phyloP scores from a whole-genome alignment of 1,284 basidiomycete genomes.

The Vanrija pseudolonga region DNA sequence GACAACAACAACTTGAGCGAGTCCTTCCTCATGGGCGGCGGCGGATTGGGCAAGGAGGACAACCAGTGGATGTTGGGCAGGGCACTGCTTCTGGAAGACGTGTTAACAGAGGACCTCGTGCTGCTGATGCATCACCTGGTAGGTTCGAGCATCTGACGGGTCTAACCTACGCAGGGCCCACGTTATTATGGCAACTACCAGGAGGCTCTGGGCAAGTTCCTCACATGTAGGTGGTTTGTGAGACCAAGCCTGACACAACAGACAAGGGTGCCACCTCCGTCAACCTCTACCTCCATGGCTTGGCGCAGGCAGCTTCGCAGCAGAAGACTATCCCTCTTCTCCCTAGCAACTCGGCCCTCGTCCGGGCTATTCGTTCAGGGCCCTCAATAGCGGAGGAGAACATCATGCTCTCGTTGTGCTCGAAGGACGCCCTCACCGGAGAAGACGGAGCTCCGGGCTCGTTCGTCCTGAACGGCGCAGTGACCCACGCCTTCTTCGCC shows the following conservation, averaged over 20 bases:
- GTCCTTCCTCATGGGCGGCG: no score
- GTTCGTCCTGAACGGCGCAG: conserved; percentile 34
- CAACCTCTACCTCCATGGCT: conserved; percentile 43
- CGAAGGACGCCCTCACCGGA: conserved; percentile 28
- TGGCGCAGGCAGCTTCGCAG: conserved; percentile 32
- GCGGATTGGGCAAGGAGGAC: conserved; percentile 19
- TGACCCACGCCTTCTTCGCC: conserved; percentile 35
- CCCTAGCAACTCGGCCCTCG: conserved; percentile 39
- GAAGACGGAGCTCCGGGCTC: background rate
- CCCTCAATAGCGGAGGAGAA: conserved; percentile 42
- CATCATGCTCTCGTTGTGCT: conserved; percentile 40
- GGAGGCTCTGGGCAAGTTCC: conserved; percentile 46
- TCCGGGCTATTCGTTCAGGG: conserved; percentile 45
- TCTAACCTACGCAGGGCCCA: conserved; percentile 31
- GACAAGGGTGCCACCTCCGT: conserved; percentile 48
- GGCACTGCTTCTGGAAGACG: conserved; percentile 40
- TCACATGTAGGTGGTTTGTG: conserved; percentile 37
- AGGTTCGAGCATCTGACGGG: conserved; percentile 10
- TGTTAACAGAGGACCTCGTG: conserved; percentile 44
- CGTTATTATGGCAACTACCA: conserved; percentile 48
- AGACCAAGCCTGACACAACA: conserved; percentile 2
- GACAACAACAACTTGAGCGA: no score
- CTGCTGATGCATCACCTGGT: conserved; percentile 46
- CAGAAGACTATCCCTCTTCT: conserved; percentile 34
- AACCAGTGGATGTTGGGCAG: conserved; percentile 47